phyloP scores from a whole-genome alignment of 2,329 filamentous ascomycete species.

The Xylariaceae sp. region DNA sequence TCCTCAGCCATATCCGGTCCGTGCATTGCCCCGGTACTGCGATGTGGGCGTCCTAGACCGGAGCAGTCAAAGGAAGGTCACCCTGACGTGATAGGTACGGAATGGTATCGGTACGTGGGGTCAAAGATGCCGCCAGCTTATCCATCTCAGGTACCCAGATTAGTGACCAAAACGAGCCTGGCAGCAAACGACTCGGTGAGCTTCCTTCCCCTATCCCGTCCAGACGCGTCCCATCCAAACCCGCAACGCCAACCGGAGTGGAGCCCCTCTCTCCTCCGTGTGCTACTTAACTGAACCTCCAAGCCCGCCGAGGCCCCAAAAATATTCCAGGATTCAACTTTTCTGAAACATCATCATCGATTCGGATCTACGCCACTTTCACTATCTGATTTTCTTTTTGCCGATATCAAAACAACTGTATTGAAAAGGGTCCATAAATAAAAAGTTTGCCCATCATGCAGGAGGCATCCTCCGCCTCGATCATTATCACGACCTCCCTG shows the following conservation, averaged over 20 bases:
- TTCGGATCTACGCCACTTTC: too few relatives aligned
- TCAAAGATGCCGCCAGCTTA: background rate
- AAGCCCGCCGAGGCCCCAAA: too few relatives aligned
- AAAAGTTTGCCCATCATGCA: conserved; percentile 2
- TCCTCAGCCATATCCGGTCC: too few relatives aligned
- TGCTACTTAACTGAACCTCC: background rate
- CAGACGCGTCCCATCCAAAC: background rate
- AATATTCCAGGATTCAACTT: too few relatives aligned
- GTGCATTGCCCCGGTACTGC: too few relatives aligned
- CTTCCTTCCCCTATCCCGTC: background rate
- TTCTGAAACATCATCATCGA: too few relatives aligned
- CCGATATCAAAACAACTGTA: background rate
- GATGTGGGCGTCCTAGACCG: too few relatives aligned
- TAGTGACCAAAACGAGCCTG: too few relatives aligned
- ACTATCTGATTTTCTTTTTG: too few relatives aligned
- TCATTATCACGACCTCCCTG: conserved; percentile 66
- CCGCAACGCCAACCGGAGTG: background rate
- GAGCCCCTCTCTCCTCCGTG: background rate
- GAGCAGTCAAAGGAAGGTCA: too few relatives aligned
- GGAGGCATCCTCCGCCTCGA: conserved; percentile 29
- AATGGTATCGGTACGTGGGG: too few relatives aligned
- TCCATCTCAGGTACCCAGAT: background rate
- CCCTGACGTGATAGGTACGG: too few relatives aligned
- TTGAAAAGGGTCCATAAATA: background rate
- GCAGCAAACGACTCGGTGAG: background rate